Percentiles rank a stretch among this genome's conserved stretches.
These are phyloP conservation scores for Ceratopteris richardii DNA, from an alignment of 75 land plant species.

Conservation along the genomic window DNA sequence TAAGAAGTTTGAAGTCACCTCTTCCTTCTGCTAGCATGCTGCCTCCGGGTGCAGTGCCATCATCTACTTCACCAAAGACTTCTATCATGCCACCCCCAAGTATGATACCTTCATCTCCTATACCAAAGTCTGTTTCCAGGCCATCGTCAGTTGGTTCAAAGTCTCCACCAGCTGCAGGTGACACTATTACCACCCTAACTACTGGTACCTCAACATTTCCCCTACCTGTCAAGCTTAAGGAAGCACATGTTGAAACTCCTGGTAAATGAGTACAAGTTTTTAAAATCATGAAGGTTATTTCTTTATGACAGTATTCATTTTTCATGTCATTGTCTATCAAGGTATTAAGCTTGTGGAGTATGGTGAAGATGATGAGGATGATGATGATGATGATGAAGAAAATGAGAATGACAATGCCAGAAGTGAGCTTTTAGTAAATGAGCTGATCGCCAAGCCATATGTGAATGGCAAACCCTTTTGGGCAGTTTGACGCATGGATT, in stretches of 20 bases:
- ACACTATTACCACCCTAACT: slow-evolving; percentile 11
- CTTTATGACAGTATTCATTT: background rate
- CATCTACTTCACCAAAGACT: background rate
- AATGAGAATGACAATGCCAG: background rate
- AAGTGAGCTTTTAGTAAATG: background rate
- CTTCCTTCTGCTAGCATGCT: slow-evolving; percentile 34
- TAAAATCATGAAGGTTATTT: too few relatives aligned
- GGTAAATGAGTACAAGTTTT: too few relatives aligned
- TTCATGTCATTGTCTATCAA: slow-evolving; percentile 20
- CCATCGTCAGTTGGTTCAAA: too few relatives aligned
- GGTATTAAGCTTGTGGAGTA: slow-evolving; percentile 63
- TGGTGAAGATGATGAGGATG: slow-evolving; percentile 85
- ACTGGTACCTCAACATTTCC: slow-evolving; percentile 5
- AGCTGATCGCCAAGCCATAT: background rate
- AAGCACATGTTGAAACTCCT: slow-evolving; percentile 12
- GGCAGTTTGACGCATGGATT: slow-evolving; percentile 18
- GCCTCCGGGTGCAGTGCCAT: slow-evolving; percentile 30
- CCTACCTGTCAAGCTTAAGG: background rate
- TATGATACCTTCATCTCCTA: too few relatives aligned
- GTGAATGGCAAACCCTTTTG: slow-evolving; percentile 46
- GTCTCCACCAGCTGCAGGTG: too few relatives aligned
- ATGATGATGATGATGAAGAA: slow-evolving; percentile 13
- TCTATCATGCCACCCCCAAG: slow-evolving; percentile 16
- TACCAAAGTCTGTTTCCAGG: too few relatives aligned
- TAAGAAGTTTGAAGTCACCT: slow-evolving; percentile 31